Percentiles rank a stretch among this genome's conserved stretches.
phyloP scores from a whole-genome alignment of 768 basidiomycete genomes.

The Lyophyllum shimeji region DNA sequence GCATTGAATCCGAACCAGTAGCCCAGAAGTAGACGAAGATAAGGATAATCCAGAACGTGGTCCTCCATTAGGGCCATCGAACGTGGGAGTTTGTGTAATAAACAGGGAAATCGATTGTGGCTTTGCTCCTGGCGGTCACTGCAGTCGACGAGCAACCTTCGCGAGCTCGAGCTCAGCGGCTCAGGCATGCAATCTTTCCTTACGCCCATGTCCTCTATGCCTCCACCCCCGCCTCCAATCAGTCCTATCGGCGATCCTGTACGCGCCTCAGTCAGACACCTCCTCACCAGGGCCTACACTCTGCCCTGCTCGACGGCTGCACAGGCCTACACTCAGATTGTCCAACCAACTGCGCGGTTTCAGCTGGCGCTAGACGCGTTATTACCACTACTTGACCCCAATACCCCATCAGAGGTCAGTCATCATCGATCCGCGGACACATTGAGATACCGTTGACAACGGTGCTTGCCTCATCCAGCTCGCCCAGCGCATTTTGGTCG shows the following conservation, averaged over 20 bases:
- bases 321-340: slow-evolving; percentile 72
- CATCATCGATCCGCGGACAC: slow-evolving; percentile 9
- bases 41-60: slow-evolving; percentile 5
- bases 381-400: slow-evolving; percentile 66
- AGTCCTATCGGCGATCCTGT: slow-evolving; percentile 43
- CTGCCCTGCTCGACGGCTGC: slow-evolving; percentile 78
- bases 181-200: slow-evolving; percentile 26
- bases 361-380: slow-evolving; percentile 83
- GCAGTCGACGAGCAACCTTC: slow-evolving; percentile 16
- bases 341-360: slow-evolving; percentile 75
- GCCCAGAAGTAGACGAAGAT: neutral
- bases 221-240: slow-evolving; percentile 9
- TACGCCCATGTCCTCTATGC: slow-evolving; percentile 21
- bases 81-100: slow-evolving; percentile 15
- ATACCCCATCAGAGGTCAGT: slow-evolving; percentile 51
- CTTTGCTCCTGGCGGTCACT: slow-evolving; percentile 19
- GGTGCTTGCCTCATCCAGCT: slow-evolving; percentile 39
- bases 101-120: slow-evolving; percentile 15
- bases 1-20: too few species aligned
- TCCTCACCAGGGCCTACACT: slow-evolving; percentile 64
- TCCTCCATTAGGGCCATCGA: neutral
- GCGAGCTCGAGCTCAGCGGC: slow-evolving; percentile 21
- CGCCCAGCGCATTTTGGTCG: slow-evolving; percentile 72
- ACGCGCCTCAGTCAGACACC: slow-evolving; percentile 63
- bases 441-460: slow-evolving; percentile 1